These are phyloP conservation scores for Phytophthora rubi DNA, from an alignment of 352 stramenopile genomes.

Conservation along the genomic window DNA sequence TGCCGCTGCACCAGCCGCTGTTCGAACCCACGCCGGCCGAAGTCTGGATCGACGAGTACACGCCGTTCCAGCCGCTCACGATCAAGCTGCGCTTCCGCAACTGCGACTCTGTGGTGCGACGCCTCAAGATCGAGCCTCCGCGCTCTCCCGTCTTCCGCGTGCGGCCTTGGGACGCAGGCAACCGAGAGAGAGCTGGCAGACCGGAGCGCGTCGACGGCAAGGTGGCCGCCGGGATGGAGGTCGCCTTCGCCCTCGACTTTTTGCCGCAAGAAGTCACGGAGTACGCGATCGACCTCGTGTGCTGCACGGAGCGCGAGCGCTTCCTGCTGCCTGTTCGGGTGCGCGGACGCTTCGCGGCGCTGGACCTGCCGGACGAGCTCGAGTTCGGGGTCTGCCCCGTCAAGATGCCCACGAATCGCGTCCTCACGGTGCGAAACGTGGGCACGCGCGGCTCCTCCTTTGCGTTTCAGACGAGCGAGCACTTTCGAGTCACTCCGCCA, in stretches of 20 bases:
- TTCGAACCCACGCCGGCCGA: slow-evolving; percentile 86
- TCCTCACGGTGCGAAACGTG: slow-evolving; percentile 91
- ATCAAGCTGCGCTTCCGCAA: slow-evolving; percentile 93
- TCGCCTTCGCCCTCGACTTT: slow-evolving; percentile 92
- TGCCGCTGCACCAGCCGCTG: slow-evolving; percentile 86
- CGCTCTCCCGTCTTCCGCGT: slow-evolving; percentile 92
- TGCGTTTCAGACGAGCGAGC: slow-evolving; percentile 61
- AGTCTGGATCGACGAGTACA: slow-evolving; percentile 94
- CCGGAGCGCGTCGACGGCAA: slow-evolving; percentile 66
- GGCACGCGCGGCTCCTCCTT: slow-evolving; percentile 84
- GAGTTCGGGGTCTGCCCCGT: slow-evolving; percentile 88
- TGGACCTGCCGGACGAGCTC: slow-evolving; percentile 92
- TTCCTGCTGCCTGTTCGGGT: slow-evolving; percentile 93
- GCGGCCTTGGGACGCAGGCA: slow-evolving; percentile 19
- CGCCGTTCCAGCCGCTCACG: slow-evolving; percentile 81
- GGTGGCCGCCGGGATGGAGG: slow-evolving; percentile 94
- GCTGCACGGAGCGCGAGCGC: slow-evolving; percentile 94
- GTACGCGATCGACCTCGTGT: slow-evolving; percentile 92
- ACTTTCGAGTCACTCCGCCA: slow-evolving; percentile 71
- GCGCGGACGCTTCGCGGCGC: slow-evolving; percentile 77
- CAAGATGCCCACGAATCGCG: slow-evolving; percentile 81
- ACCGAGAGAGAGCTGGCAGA: slow-evolving; percentile 13
- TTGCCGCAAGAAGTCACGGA: slow-evolving; percentile 89
- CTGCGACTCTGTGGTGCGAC: slow-evolving; percentile 89
- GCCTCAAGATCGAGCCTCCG: slow-evolving; percentile 89